phyloP scores from a whole-genome alignment of 208 protist genomes.

The Leishmania braziliensis region DNA sequence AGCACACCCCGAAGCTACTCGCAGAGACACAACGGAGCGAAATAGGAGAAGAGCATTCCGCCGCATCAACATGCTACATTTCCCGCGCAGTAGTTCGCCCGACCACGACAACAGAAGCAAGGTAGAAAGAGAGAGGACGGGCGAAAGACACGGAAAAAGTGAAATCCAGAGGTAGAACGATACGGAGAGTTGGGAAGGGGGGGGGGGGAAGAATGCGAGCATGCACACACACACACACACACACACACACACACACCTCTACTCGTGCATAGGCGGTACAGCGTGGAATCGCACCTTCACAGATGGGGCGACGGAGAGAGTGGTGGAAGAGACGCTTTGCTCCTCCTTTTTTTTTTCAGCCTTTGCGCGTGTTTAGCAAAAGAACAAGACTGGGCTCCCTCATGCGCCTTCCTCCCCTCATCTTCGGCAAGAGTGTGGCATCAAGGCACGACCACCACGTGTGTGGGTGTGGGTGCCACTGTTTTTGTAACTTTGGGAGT shows the following conservation, averaged over 20 bases:
- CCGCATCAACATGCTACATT: not conserved
- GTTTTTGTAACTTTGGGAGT: not conserved
- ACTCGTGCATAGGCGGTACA: not conserved
- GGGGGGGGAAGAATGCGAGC: not conserved
- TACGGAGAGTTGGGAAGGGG: not conserved
- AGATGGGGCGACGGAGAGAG: not conserved
- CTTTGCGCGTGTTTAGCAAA: not conserved
- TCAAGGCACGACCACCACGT: not conserved
- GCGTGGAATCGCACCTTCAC: not conserved
- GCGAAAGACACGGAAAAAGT: not conserved
- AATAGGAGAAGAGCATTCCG: not conserved
- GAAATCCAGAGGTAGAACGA: not conserved
- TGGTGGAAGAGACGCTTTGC: no score
- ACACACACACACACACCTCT: not conserved
- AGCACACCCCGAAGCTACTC: not conserved
- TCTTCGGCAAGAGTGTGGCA: not conserved
- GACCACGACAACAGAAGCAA: not conserved
- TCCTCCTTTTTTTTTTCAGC: not conserved
- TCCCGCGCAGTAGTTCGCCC: not conserved
- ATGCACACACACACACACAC: not conserved
- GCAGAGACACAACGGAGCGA: not conserved
- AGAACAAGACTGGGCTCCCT: not conserved
- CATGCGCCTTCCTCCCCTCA: not conserved
- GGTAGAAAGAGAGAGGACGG: not conserved
- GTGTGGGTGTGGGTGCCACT: not conserved